These are phyloP conservation scores for Hypomontagnella submonticulosa DNA, from an alignment of 495 filamentous ascomycete species.

Conservation along the genomic window DNA sequence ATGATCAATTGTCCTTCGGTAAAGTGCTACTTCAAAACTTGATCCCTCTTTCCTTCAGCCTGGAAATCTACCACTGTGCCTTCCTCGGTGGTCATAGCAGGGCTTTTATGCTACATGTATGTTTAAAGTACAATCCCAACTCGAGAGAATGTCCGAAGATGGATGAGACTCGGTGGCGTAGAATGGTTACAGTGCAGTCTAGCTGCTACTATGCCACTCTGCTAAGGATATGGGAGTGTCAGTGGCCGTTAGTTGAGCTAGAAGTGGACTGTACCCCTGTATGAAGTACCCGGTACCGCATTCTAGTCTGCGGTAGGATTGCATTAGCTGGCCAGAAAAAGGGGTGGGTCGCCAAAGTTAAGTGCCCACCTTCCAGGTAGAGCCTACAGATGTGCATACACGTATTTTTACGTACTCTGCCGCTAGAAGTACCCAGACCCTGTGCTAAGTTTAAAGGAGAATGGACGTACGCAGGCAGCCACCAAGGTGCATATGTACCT, in stretches of 20 bases:
- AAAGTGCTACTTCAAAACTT: conserved; percentile 6
- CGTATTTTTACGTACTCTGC: not conserved
- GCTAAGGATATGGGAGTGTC: too few species aligned
- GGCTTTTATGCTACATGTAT: conserved; percentile 11
- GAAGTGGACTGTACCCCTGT: conserved; percentile 9
- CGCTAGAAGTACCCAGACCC: too few species aligned
- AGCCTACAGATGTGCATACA: not conserved
- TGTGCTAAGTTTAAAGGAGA: too few species aligned
- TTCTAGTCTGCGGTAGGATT: conserved; percentile 10
- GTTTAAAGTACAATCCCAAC: not conserved
- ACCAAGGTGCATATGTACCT: conserved; percentile 2
- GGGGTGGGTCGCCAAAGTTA: conserved; percentile 17
- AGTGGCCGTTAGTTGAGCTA: too few species aligned
- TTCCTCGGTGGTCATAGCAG: conserved; percentile 1
- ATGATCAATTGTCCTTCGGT: conserved; percentile 30
- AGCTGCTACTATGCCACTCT: conserved; percentile 4
- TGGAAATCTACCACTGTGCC: not conserved
- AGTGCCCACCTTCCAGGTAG: conserved; percentile 5
- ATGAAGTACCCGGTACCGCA: conserved; percentile 18
- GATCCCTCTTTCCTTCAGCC: not conserved
- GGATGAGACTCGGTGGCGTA: conserved; percentile 31
- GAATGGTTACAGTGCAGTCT: conserved; percentile 33
- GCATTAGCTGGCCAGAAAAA: conserved; percentile 25
- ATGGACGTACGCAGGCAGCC: conserved; percentile 11
- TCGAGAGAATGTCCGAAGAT: conserved; percentile 34